These are phyloP conservation scores for Penicillium paradoxum DNA, from an alignment of 495 filamentous ascomycete species.

Conservation along the genomic window DNA sequence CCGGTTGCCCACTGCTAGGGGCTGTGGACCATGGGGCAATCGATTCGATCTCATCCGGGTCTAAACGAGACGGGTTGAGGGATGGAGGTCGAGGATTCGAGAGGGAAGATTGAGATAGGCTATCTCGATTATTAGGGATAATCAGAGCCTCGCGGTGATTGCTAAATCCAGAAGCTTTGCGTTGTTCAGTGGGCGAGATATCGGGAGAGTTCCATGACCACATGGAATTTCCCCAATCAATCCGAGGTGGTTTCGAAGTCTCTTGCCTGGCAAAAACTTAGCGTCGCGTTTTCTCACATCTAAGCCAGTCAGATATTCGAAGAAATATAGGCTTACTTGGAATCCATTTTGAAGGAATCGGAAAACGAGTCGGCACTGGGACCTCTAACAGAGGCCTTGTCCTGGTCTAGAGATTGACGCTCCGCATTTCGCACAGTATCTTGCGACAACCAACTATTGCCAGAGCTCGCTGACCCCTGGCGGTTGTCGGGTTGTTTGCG, in stretches of 20 bases:
- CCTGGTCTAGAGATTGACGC: conserved; percentile 15
- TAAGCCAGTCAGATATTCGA: not conserved
- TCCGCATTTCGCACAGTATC: conserved; percentile 40
- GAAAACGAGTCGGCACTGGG: conserved; percentile 30
- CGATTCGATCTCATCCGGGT: conserved; percentile 32
- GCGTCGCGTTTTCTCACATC: not conserved
- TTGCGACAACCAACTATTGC: conserved; percentile 41
- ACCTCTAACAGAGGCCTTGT: conserved; percentile 21
- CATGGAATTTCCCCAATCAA: conserved; percentile 35
- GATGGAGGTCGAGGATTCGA: conserved; percentile 27
- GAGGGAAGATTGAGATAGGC: conserved; percentile 19
- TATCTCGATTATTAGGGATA: conserved; percentile 31
- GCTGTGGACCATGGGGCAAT: conserved; percentile 34
- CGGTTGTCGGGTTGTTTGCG: conserved; percentile 31
- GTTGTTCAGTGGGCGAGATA: conserved; percentile 41
- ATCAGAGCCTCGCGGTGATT: conserved; percentile 38
- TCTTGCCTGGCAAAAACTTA: conserved; percentile 20
- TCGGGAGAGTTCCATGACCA: conserved; percentile 45
- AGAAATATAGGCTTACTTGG: conserved; percentile 31
- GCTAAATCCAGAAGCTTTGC: conserved; percentile 35
- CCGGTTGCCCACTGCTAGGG: conserved; percentile 28
- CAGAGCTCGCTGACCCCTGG: conserved; percentile 44
- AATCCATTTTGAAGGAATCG: conserved; percentile 26
- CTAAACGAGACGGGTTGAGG: conserved; percentile 21
- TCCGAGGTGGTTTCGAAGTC: conserved; percentile 16